Base-by-base conservation (phyloP, 2,329 filamentous ascomycete genomes). In the Fusarium metavorans region DNA sequence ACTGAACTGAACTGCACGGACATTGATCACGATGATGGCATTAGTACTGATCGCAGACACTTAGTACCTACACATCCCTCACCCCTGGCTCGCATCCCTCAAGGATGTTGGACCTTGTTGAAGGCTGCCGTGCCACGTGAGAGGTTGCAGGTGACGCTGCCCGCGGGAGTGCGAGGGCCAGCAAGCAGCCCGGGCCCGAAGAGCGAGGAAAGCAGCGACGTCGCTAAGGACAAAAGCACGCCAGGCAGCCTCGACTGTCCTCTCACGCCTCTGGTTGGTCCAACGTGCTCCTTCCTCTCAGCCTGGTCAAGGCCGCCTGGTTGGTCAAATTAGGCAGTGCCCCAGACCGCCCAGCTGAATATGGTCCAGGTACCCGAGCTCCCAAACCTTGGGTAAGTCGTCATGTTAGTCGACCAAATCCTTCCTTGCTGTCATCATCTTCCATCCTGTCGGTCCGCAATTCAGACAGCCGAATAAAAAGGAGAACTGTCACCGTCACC, bases 11-110 rank as follows among this genome's bases (percentile, higher is more conserved):
- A 30, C 68, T 64, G 71, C 67, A 73, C 71, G 57, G 71, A 65
- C 71, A 74, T 62, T 72, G 72, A 72, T 74, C 72, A 74, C 68
- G 60, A 69, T 56, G 57, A 70, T 70, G 57, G 59, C 66, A 73
- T 71, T 63, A 66, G 56, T 52, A 71, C 16, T 63, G 41, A 71
- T 71, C 43, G 32, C 32, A 59, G 66, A 27, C 52, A 57, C 48
- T 64, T 35, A 70, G 50, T 52, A 59, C 20, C 20, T 20, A 20
- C n/a, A 64, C 27, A 58, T 65, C n/a, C 30, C 30, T 35, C 54
- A 23, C 30, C 52, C 66, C 50, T 39, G 27, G 20, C 13, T 41
- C 16, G 27, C 54, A 39, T 59, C 56, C 63, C 52, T 39, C 32
- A 35, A 39, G 52, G 25, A 37, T 25, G 27, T 56, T 64, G 32